Percentiles rank a stretch among this genome's conserved stretches.
Conservation (phyloP, 331 rosid species). For the Spiraea crenata region DNA sequence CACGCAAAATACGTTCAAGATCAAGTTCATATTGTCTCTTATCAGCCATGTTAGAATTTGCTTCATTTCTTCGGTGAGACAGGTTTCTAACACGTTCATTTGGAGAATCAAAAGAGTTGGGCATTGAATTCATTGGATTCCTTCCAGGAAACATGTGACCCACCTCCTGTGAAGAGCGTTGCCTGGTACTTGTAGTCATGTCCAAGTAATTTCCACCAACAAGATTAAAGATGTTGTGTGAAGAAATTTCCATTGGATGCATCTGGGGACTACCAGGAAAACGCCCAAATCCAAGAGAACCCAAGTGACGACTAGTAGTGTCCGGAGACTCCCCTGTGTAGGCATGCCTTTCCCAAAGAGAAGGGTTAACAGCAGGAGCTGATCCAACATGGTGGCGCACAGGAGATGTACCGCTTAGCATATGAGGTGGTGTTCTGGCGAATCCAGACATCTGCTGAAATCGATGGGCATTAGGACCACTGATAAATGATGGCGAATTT, state of each 20-base stretch:
- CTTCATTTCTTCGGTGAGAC: conserved; percentile 71
- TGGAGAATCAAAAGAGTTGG: conserved; percentile 55
- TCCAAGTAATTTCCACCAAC: conserved; percentile 58
- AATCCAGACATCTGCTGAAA: conserved; percentile 60
- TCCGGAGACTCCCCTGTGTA: conserved; percentile 61
- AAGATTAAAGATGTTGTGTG: conserved; percentile 64
- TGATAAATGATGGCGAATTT: conserved; percentile 63
- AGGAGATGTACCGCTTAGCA: conserved; percentile 51
- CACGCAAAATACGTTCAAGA: conserved; percentile 60
- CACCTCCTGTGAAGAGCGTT: conserved; percentile 63
- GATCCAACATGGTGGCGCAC: conserved; percentile 74
- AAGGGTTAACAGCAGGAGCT: conserved; percentile 72
- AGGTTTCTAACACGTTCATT: conserved; percentile 66
- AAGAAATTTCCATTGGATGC: conserved; percentile 53
- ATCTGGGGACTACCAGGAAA: conserved; percentile 64
- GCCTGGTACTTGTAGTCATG: conserved; percentile 48
- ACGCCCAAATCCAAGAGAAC: conserved; percentile 73
- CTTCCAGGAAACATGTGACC: conserved; percentile 64
- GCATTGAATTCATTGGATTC: conserved; percentile 58
- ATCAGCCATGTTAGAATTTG: conserved; percentile 53
- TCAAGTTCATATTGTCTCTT: conserved; percentile 80
- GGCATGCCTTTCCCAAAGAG: conserved; percentile 74
- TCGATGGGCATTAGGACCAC: conserved; percentile 49
- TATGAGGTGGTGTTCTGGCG: conserved; percentile 60
- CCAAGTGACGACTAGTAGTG: conserved; percentile 56